Conservation (phyloP, 2,329 filamentous ascomycete species). For the Aspergillus persii region DNA sequence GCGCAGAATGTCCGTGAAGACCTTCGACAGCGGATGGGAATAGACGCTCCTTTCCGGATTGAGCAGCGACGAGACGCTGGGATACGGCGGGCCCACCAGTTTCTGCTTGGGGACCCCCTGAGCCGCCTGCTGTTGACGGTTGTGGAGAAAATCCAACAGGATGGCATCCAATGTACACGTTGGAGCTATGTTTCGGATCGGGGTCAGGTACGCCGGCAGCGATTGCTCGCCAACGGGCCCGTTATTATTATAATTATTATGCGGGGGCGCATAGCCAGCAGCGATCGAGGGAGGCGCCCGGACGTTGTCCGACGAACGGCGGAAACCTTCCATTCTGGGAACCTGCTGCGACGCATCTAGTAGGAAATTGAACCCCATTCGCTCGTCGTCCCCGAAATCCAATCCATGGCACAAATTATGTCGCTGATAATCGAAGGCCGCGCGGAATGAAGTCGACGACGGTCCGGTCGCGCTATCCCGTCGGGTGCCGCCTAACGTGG, state of each 20-base stretch:
- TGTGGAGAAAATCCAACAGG: slow-evolving; percentile 74
- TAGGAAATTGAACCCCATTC: slow-evolving; percentile 71
- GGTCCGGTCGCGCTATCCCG: slow-evolving; percentile 23
- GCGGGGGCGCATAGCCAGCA: slow-evolving; percentile 23
- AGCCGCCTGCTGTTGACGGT: slow-evolving; percentile 63
- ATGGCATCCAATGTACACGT: slow-evolving; percentile 77
- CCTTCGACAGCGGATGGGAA: slow-evolving; percentile 75
- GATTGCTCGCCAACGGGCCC: slow-evolving; percentile 24
- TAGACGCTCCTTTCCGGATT: slow-evolving; percentile 63
- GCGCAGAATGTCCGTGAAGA: slow-evolving; percentile 79
- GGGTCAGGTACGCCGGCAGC: slow-evolving; percentile 36
- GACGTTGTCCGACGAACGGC: slow-evolving; percentile 25
- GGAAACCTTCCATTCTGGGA: slow-evolving; percentile 51
- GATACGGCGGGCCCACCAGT: slow-evolving; percentile 74
- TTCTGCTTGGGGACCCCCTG: slow-evolving; percentile 64
- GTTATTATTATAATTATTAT: slow-evolving; percentile 12
- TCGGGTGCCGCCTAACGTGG: slow-evolving; percentile 22
- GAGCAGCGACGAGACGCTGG: slow-evolving; percentile 73
- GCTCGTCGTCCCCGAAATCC: slow-evolving; percentile 59
- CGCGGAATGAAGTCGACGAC: slow-evolving; percentile 33
- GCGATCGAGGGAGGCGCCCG: slow-evolving; percentile 22
- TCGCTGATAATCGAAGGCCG: slow-evolving; percentile 44
- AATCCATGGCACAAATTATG: slow-evolving; percentile 53
- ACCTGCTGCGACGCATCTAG: slow-evolving; percentile 60
- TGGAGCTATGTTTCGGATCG: slow-evolving; percentile 61